Evolutionary conservation across 177 flowering plant species (phyloP).

Genomic region (Tripterygium wilfordii): DNA sequence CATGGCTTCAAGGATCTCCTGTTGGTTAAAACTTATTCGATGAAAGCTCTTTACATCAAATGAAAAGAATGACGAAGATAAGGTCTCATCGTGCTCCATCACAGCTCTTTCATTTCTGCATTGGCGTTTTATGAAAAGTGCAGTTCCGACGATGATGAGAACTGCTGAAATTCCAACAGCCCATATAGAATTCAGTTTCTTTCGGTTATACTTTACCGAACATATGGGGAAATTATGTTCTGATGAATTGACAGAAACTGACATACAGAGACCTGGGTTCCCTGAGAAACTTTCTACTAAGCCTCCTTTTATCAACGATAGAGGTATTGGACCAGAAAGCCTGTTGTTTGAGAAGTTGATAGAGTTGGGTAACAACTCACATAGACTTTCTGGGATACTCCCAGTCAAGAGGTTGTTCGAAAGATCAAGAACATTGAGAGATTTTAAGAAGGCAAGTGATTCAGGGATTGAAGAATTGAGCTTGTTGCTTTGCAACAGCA

Average conservation of each 20-base stretch:
- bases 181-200: conserved; percentile 46
- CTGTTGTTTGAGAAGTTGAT: conserved; percentile 74
- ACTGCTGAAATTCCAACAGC: conserved; percentile 37
- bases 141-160: conserved; percentile 41
- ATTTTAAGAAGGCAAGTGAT: conserved; percentile 55
- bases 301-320: conserved; percentile 52
- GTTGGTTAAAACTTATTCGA: conserved; percentile 57
- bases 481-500: conserved; percentile 59
- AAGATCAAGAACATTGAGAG: conserved; percentile 78
- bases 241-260: conserved; percentile 29
- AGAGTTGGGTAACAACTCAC: conserved; percentile 63
- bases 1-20: conserved; percentile 63
- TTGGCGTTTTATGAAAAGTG: conserved; percentile 47
- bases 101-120: conserved; percentile 31
- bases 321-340: conserved; percentile 85
- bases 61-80: conserved; percentile 52
- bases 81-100: conserved; percentile 44
- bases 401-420: conserved; percentile 76
- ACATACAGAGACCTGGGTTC: conserved; percentile 73
- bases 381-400: conserved; percentile 63
- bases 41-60: conserved; percentile 89
- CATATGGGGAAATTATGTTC: conserved; percentile 49
- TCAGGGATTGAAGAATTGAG: conserved; percentile 66
- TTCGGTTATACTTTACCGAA: conserved; percentile 23
- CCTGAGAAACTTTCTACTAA: conserved; percentile 67